These are phyloP conservation scores for Coemansia sp. DNA, from an alignment of 192 early-diverging fungal species.

Conservation along the genomic window DNA sequence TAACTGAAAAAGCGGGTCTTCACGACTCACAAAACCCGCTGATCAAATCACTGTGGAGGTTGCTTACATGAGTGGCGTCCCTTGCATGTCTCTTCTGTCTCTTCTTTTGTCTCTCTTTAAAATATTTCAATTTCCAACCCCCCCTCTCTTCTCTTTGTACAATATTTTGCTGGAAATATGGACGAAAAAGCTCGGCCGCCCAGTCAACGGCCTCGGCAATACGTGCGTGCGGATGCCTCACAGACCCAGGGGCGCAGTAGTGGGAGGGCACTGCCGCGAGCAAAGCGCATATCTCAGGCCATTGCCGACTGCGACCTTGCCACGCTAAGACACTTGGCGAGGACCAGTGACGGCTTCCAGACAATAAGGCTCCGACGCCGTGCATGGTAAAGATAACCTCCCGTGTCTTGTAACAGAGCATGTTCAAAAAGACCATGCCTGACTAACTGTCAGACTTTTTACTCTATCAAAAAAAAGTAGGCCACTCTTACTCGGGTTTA, in stretches of 20 bases:
- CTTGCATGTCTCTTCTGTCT: background rate
- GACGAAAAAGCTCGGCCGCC: constrained; percentile 1
- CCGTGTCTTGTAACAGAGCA: background rate
- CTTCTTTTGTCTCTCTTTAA: background rate
- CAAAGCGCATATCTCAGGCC: constrained; percentile 46
- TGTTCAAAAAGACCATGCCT: background rate
- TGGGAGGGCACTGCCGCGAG: constrained; percentile 17
- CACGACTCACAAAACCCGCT: background rate
- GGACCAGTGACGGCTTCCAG: constrained; percentile 40
- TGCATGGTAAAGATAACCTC: constrained; percentile 28
- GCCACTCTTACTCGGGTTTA: constrained; percentile 52
- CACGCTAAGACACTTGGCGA: constrained; percentile 41
- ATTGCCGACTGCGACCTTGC: constrained; percentile 36
- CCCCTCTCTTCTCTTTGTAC: background rate
- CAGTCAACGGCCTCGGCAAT: background rate
- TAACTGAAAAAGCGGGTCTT: background rate
- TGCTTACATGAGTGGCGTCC: background rate
- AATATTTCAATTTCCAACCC: background rate
- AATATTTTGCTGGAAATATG: background rate
- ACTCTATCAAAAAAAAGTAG: background rate
- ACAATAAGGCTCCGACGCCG: constrained; percentile 39
- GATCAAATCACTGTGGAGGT: constrained; percentile 2
- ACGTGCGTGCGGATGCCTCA: background rate
- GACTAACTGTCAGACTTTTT: background rate
- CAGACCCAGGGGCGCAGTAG: background rate